Conservation (phyloP, 2,329 filamentous ascomycete genomes). For the Fusarium subglutinans region DNA sequence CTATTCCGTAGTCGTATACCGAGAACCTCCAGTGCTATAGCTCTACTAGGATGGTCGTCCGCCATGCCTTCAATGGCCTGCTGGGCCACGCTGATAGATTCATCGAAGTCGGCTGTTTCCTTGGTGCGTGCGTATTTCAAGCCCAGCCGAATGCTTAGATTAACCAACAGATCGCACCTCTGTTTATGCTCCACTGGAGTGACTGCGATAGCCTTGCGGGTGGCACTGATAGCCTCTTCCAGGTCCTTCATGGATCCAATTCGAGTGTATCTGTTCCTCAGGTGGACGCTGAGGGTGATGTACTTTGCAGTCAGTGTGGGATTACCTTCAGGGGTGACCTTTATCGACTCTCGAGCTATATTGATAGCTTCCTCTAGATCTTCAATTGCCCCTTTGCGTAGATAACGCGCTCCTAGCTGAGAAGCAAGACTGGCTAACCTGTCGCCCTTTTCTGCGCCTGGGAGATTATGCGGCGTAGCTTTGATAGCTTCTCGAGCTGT, state of each 20-base stretch:
- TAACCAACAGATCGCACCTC: too few relatives aligned
- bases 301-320: background rate
- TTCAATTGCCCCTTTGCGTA: background rate
- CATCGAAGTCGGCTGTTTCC: too few relatives aligned
- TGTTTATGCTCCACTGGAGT: too few relatives aligned
- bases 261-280: too few relatives aligned
- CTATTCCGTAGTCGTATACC: background rate
- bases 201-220: too few relatives aligned
- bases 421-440: background rate
- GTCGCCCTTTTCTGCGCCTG: background rate
- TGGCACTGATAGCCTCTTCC: too few relatives aligned
- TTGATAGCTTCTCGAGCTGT: background rate
- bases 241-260: too few relatives aligned
- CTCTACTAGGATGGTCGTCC: too few relatives aligned
- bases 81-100: too few relatives aligned
- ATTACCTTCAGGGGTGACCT: background rate
- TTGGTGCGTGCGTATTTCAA: too few relatives aligned
- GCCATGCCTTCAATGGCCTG: too few relatives aligned
- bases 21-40: background rate
- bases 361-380: background rate
- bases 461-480: background rate
- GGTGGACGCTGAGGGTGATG: background rate
- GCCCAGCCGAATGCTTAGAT: too few relatives aligned
- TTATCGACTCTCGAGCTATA: background rate
- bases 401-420: background rate